Evolutionary conservation across 108 stramenopile genomes (phyloP), one percentile per base, ranked within the genome.

Genomic region (Cyclotella kingstonii): DNA sequence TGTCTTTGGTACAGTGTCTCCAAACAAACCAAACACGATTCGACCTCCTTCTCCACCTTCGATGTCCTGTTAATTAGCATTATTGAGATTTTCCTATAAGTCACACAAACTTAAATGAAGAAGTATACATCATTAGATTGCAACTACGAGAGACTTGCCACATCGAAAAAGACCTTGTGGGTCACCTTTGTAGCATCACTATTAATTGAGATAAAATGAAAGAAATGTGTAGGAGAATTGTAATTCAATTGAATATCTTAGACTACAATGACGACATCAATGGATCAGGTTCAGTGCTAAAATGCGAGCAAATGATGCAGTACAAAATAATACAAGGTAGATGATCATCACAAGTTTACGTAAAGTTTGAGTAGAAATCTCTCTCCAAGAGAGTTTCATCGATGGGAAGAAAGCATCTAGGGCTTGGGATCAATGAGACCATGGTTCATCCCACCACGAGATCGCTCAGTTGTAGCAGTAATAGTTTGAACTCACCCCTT

Each of bases 1-100:
- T 7, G 97, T 98, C 68, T 88, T 95, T 29, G 97, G 97, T 1
- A 95, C 95, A 44, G 55, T 76, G 19, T 95, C 89, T n/a, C 92
- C 95, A 56, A 85, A 96, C 21, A 98, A 76, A 22, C 95, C 97
- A 41, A 98, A 59, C 48, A 95, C 86, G 66, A 93, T 85, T 26
- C 89, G 85, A 19, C 89, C 89, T 22, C 68, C 76, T 31, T 77
- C 76, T 27, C 78, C 83, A 45, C 78, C 76, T 29, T 64, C 77
- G 27, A 77, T 77, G 0, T 76, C 63, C 70, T 65, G 39, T 15
- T 25, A 27, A 30, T 27, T 2, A 27, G 10, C 30, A 2, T 51
- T 5, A 26, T 22, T 49, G 19, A 5, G 48, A 25, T 4, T 28
- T 51, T n/a, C n/a, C n/a, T n/a, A n/a, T n/a, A n/a, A n/a, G n/a